phyloP scores from a whole-genome alignment of 2,329 filamentous ascomycete genomes.

The Curvularia sp. region DNA sequence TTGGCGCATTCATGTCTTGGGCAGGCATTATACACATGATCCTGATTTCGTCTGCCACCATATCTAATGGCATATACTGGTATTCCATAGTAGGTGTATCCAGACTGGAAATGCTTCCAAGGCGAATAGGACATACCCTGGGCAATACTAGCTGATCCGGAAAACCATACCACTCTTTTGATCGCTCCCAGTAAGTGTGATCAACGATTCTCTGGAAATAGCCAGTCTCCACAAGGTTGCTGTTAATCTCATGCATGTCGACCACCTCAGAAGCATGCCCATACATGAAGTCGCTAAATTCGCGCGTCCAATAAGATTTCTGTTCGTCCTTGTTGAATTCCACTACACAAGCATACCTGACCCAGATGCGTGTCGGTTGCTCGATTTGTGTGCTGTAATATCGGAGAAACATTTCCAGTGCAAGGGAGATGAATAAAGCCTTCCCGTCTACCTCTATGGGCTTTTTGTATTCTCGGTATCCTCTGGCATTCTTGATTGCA shows the following conservation, averaged over 20 bases:
- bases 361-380: constrained; percentile 1
- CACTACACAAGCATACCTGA: constrained; percentile 5
- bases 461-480: not conserved
- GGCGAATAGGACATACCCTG: not conserved
- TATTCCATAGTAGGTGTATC: constrained; percentile 2
- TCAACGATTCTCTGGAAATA: not conserved
- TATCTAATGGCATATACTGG: constrained; percentile 18
- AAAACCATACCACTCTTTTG: not conserved
- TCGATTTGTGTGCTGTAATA: not conserved
- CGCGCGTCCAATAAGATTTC: constrained; percentile 11
- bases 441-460: not conserved
- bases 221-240: constrained; percentile 8
- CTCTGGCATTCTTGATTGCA: constrained; percentile 8
- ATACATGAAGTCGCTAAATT: constrained; percentile 17
- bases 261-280: constrained; percentile 4
- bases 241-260: constrained; percentile 18
- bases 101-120: not conserved
- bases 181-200: not conserved
- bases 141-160: not conserved
- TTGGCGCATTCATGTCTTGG: constrained; percentile 3
- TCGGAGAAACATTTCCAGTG: not conserved
- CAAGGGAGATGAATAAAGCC: not conserved
- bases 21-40: constrained; percentile 19
- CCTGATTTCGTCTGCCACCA: constrained; percentile 14
- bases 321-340: constrained; percentile 4